Base-by-base conservation (phyloP, 1,139 yeast species). In the Kodamaea plutei region DNA sequence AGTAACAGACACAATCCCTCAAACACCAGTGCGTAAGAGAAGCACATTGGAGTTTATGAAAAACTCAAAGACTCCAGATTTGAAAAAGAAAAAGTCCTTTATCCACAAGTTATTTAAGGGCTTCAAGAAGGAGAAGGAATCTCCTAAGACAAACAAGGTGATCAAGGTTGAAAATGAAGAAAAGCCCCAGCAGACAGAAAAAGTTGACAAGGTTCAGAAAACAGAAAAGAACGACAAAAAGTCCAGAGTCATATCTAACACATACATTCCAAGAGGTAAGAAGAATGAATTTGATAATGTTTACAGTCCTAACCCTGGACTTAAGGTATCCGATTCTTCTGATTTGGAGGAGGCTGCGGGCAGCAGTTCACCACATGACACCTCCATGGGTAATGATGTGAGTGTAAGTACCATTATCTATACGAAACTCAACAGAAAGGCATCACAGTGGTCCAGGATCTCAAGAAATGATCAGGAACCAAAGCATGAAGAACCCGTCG, bases 241-340 rank as follows among this genome's bases (percentile, higher is more conserved):
- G n/a, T 13, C 28, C 26, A 26, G 13, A 12, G n/a, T 14, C 12
- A 42, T 48, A 4, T 33, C 50, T 8, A 31, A 47, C 20, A 40
- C 54, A 1, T 37, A 35, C 14, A 51, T 51, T 17, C 58, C 58
- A 1, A 38, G 45, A 6, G 58, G 58, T 3, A 37, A 46, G 18
- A 44, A 37, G 28, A 34, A 44, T 15, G 37, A 41, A 22, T 48
- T 35, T 24, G 26, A 38, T 2, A 35, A 38, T 17, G 25, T 48
- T 15, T 44, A 41, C 23, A 37, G 29, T 15, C 53, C 52, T 2
- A 30, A 33, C 12, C 53, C 53, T 2, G 49, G 41, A n/a, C 37
- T 47, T 12, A 31, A 33, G 26, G 21, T 25, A 13, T 23, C 36
- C n/a, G 38, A 37, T 9, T 4, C 24, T 8, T 21, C 23, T 13